phyloP scores from a whole-genome alignment of 495 filamentous ascomycete genomes.

The Glonium stellatum region DNA sequence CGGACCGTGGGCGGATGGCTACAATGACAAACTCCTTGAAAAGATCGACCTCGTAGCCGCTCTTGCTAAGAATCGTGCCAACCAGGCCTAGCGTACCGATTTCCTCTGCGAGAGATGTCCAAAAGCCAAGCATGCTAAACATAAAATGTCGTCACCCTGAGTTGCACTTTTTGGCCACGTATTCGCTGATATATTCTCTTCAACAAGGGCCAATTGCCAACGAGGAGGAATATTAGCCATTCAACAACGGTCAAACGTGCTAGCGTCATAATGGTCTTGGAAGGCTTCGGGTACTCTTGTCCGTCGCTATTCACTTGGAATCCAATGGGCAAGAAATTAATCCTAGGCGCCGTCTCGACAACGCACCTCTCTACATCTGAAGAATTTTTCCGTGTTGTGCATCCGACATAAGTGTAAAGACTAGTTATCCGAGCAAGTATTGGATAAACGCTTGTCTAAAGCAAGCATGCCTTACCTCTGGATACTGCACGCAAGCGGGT shows the following conservation, averaged over 20 bases:
- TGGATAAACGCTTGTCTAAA: too few relatives aligned
- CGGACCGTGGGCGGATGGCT: too few relatives aligned
- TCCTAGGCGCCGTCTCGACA: constrained; percentile 4
- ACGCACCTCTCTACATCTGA: background rate
- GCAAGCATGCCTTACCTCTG: too few relatives aligned
- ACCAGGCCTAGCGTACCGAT: constrained; percentile 11
- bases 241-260: constrained; percentile 8
- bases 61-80: constrained; percentile 3
- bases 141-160: constrained; percentile 5
- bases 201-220: background rate
- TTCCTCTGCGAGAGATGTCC: constrained; percentile 10
- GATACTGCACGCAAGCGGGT: too few relatives aligned
- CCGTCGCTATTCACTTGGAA: constrained; percentile 17
- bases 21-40: background rate
- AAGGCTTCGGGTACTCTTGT: constrained; percentile 5
- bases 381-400: too few relatives aligned
- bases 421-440: too few relatives aligned
- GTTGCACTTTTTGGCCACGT: background rate
- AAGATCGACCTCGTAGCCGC: constrained; percentile 9
- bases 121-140: constrained; percentile 12
- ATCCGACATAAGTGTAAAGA: too few relatives aligned
- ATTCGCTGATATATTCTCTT: too few relatives aligned
- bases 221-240: background rate
- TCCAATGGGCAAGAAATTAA: constrained; percentile 18
- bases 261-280: constrained; percentile 5